phyloP scores from a whole-genome alignment of 2,329 filamentous ascomycete genomes.

The Macrophomina phaseolina region DNA sequence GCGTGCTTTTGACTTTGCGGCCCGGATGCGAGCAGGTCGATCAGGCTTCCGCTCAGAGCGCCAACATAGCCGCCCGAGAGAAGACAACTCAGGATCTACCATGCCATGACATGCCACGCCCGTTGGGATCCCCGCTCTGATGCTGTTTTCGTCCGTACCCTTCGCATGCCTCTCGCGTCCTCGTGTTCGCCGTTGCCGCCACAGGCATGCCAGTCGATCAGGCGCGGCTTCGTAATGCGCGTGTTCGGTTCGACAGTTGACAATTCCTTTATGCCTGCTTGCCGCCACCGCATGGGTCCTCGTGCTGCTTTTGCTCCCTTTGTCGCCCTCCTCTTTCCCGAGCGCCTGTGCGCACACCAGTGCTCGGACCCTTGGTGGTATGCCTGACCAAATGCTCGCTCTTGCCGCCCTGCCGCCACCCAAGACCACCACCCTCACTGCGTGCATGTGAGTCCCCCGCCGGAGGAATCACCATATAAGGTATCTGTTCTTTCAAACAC shows the following conservation, averaged over 20 bases:
- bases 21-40: not conserved
- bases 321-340: not conserved
- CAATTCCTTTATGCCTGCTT: not conserved
- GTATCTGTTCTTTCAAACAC: not conserved
- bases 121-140: not conserved
- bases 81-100: not conserved
- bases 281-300: not conserved
- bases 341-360: not conserved
- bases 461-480: not conserved
- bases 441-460: not conserved
- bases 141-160: not conserved
- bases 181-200: slow-evolving; percentile 3
- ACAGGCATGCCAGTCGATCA: not conserved
- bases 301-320: not conserved
- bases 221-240: slow-evolving; percentile 1
- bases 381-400: not conserved
- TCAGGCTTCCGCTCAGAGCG: not conserved
- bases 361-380: not conserved
- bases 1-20: slow-evolving; percentile 1
- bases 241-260: not conserved
- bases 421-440: not conserved
- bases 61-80: not conserved
- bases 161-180: not conserved
- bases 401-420: not conserved
- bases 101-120: not conserved